Base-by-base conservation (phyloP, 129 eudicot species). In the Artemisia argyi region DNA sequence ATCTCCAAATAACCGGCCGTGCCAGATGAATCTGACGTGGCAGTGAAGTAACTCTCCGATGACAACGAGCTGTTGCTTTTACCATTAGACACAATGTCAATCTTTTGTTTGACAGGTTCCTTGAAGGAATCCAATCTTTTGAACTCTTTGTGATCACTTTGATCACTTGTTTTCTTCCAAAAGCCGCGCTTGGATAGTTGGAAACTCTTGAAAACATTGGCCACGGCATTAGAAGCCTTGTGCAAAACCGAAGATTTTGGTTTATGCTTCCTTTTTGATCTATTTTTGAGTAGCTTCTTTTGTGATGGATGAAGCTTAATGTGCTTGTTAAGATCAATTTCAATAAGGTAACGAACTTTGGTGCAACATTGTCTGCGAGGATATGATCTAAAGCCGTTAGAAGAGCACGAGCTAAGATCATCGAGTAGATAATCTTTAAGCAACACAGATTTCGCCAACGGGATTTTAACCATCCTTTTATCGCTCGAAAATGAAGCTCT, bases 381-480 rank as follows among this genome's bases (percentile, higher is more conserved):
- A 66, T 81, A 87, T 1, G 96, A 89, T 12, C 84, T 79, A 82
- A 93, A 93, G 28, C 98, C 97, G 55, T 71, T 90, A 51, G 98
- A 89, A 20, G 98, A 93, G 67, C 92, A 89, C 0, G 98, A 93
- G 73, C 92, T 85, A 22, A 93, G 57, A 73, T 93, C 98, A 74
- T 93, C 98, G 18, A 86, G 57, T 26, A 93, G 82, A 57, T 75
- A 77, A 71, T 93, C 98, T 61, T 84, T 89, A n/a, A 93, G 87
- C 85, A 85, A 8, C 22, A 69, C 67, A 44, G 93, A 83, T 42
- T 77, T 78, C 2, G 75, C 73, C 42, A 81, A 65, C 47, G 89
- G 65, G 73, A 72, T 71, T 51, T 67, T 62, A 35, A 74, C 81
- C 61, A 78, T 7, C 77, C 80, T 81, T 0, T 84, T 75, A 65